Conservation (phyloP, 495 filamentous ascomycete species). For the Annulohypoxylon maeteangense region DNA sequence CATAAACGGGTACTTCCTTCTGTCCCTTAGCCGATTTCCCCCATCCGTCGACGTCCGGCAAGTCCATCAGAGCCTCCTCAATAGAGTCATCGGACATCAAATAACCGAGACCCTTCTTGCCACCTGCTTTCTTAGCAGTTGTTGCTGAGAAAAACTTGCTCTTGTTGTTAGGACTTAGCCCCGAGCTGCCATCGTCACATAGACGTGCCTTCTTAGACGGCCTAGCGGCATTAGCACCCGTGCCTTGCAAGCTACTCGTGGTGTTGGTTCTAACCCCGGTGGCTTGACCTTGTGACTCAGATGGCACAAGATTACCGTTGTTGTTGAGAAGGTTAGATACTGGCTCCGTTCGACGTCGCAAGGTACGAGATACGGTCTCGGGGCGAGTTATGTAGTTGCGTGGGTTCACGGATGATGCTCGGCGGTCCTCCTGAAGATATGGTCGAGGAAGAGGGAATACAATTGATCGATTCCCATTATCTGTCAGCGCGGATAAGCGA, state of each 20-base stretch:
- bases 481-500: conserved; percentile 40
- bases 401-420: conserved; percentile 5
- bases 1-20: conserved; percentile 44
- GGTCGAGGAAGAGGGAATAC: conserved; percentile 62
- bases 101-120: conserved; percentile 43
- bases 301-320: conserved; percentile 25
- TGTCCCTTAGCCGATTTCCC: conserved; percentile 25
- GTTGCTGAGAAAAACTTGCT: conserved; percentile 57
- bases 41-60: conserved; percentile 53
- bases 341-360: conserved; percentile 55
- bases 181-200: conserved; percentile 51
- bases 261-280: conserved; percentile 23
- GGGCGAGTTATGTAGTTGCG: conserved; percentile 39
- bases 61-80: conserved; percentile 55
- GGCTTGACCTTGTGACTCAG: conserved; percentile 51
- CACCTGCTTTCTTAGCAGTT: conserved; percentile 28
- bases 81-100: conserved; percentile 61
- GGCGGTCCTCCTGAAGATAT: conserved; percentile 50
- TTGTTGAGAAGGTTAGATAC: conserved; percentile 50
- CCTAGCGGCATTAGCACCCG: conserved; percentile 27
- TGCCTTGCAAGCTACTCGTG: conserved; percentile 35
- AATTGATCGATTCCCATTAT: conserved; percentile 50
- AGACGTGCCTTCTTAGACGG: conserved; percentile 63
- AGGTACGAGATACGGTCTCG: conserved; percentile 30
- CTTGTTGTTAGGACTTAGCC: conserved; percentile 35